Evolutionary conservation across 148 eudicot genomes (phyloP).

Genomic region (Rhododendron ferrugineum): DNA sequence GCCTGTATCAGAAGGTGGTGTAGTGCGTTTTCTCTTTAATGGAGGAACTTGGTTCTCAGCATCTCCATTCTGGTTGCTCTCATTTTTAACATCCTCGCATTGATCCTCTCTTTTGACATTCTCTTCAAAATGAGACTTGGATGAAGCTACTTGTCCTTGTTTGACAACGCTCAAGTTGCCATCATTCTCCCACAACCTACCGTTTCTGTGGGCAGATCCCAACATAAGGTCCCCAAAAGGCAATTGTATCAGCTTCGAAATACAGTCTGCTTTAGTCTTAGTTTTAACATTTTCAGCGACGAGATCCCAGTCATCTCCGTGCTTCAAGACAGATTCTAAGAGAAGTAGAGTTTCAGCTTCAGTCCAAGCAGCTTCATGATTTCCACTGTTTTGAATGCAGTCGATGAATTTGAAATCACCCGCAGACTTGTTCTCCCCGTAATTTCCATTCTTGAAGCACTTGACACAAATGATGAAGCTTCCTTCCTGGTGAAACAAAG

Average conservation of each 20-base stretch:
- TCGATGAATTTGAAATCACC: slow-evolving; percentile 66
- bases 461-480: slow-evolving; percentile 48
- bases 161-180: slow-evolving; percentile 25
- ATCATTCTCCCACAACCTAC: slow-evolving; percentile 22
- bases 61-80: slow-evolving; percentile 35
- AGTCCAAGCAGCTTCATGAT: slow-evolving; percentile 53
- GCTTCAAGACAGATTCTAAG: slow-evolving; percentile 80
- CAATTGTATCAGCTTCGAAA: slow-evolving; percentile 81
- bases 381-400: slow-evolving; percentile 20
- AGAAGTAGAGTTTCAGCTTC: slow-evolving; percentile 89
- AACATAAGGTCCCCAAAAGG: slow-evolving; percentile 95
- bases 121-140: slow-evolving; percentile 34
- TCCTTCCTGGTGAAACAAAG: slow-evolving; percentile 38
- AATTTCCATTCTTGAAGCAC: slow-evolving; percentile 59
- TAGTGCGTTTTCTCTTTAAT: slow-evolving; percentile 43
- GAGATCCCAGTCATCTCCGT: slow-evolving; percentile 93
- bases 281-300: slow-evolving; percentile 77
- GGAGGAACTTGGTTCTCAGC: slow-evolving; percentile 47
- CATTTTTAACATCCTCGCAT: slow-evolving; percentile 25
- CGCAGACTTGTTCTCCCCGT: slow-evolving; percentile 49
- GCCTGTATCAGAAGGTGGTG: slow-evolving; percentile 43
- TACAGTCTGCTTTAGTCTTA: slow-evolving; percentile 78
- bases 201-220: slow-evolving; percentile 45
- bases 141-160: slow-evolving; percentile 26
- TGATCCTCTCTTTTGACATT: slow-evolving; percentile 25